A percentile compares a stretch with the other conserved stretches of the same genome.
These are phyloP conservation scores for Glutinoglossum americanum DNA, from an alignment of 495 filamentous ascomycete genomes.

Conservation along the genomic window DNA sequence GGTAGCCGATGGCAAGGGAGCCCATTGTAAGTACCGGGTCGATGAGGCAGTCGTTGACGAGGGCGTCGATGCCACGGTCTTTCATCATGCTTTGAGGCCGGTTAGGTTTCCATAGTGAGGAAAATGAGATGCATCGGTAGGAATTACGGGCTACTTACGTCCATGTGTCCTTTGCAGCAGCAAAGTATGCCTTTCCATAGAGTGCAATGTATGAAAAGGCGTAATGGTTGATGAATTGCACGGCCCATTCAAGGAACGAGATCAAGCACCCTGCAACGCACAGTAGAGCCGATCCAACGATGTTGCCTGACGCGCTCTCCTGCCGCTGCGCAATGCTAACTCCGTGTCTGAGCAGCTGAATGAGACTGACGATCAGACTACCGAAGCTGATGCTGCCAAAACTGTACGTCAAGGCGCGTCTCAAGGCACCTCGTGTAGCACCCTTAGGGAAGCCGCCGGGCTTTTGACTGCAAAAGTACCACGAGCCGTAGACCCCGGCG, in stretches of 20 bases:
- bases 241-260: conserved; percentile 59
- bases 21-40: conserved; percentile 82
- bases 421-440: conserved; percentile 57
- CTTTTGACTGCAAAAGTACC: conserved; percentile 64
- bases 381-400: conserved; percentile 82
- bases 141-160: conserved; percentile 17
- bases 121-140: neutral
- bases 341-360: conserved; percentile 60
- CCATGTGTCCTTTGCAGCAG: conserved; percentile 75
- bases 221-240: conserved; percentile 63
- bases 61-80: conserved; percentile 71
- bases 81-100: conserved; percentile 43
- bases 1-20: conserved; percentile 59
- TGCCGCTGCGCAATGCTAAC: conserved; percentile 49
- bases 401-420: conserved; percentile 62
- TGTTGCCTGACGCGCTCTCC: conserved; percentile 42
- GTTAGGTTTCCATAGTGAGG: too few relatives aligned
- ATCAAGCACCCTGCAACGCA: conserved; percentile 60
- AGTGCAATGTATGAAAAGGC: conserved; percentile 83
- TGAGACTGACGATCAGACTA: conserved; percentile 65
- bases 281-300: conserved; percentile 40
- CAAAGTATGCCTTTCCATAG: conserved; percentile 71
- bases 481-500: conserved; percentile 73
- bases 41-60: conserved; percentile 79
- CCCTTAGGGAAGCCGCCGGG: conserved; percentile 40